phyloP scores from a whole-genome alignment of 306 rosid genomes.

The Pyrus betulifolia region DNA sequence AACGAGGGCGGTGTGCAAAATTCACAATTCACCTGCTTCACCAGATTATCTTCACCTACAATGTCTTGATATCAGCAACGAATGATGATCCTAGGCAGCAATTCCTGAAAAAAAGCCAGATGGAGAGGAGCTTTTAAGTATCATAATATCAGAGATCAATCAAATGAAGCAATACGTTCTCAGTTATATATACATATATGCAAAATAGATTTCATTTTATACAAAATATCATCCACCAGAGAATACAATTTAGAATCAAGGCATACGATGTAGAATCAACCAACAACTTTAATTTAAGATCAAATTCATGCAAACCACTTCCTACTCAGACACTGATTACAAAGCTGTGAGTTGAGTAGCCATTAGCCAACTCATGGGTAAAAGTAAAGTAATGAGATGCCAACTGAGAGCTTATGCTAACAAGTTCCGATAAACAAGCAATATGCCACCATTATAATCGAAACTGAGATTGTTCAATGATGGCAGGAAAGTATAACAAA shows the following conservation, averaged over 20 bases:
- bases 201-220: not conserved
- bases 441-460: not conserved
- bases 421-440: not conserved
- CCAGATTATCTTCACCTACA: conserved; percentile 61
- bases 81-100: conserved; percentile 59
- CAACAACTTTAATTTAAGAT: not conserved
- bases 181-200: not conserved
- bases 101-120: conserved; percentile 48
- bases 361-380: not conserved
- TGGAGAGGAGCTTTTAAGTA: conserved; percentile 15
- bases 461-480: not conserved
- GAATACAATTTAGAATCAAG: not conserved
- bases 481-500: not conserved
- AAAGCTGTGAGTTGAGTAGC: not conserved
- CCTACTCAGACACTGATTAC: not conserved
- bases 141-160: not conserved
- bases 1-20: conserved; percentile 55
- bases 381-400: not conserved
- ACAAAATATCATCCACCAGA: not conserved
- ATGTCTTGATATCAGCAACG: conserved; percentile 44
- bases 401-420: not conserved
- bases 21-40: conserved; percentile 82
- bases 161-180: not conserved
- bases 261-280: not conserved
- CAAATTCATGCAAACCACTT: not conserved